Percentiles rank a stretch among this genome's conserved stretches.
These are phyloP conservation scores for Populus tremula DNA, from an alignment of 345 rosid genomes.

Conservation along the genomic window DNA sequence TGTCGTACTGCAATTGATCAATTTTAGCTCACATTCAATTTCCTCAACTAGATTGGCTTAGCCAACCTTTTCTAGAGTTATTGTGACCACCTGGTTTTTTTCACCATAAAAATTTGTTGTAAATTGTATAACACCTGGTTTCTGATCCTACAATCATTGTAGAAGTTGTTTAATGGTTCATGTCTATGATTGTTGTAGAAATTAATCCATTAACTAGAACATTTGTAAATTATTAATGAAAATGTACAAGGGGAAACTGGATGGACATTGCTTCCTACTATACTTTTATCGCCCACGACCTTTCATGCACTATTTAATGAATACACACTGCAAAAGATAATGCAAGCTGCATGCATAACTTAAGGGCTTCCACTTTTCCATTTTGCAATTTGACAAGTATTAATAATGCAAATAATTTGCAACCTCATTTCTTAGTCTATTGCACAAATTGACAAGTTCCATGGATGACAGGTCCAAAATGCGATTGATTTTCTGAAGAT, in stretches of 20 bases:
- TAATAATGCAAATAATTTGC: neutral
- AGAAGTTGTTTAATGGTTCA: neutral
- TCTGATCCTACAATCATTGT: neutral
- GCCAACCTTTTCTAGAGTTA: neutral
- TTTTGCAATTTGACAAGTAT: neutral
- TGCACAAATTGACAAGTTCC: slow-evolving; percentile 8
- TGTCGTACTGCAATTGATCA: neutral
- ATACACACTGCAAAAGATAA: neutral
- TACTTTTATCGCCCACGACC: neutral
- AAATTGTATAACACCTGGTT: neutral
- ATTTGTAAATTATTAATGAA: neutral
- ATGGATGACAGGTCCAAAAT: slow-evolving; percentile 74
- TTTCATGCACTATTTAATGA: neutral
- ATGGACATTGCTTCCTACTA: neutral
- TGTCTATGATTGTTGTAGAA: neutral
- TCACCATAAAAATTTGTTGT: neutral
- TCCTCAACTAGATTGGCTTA: neutral
- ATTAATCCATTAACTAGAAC: neutral
- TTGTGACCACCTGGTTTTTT: neutral
- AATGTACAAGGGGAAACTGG: neutral
- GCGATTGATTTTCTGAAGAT: slow-evolving; percentile 86
- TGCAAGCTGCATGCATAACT: neutral
- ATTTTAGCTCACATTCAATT: neutral
- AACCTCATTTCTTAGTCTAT: neutral
- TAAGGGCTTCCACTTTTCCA: neutral